Conservation (phyloP, 1,284 basidiomycete genomes). For the Boletellus sp. region DNA sequence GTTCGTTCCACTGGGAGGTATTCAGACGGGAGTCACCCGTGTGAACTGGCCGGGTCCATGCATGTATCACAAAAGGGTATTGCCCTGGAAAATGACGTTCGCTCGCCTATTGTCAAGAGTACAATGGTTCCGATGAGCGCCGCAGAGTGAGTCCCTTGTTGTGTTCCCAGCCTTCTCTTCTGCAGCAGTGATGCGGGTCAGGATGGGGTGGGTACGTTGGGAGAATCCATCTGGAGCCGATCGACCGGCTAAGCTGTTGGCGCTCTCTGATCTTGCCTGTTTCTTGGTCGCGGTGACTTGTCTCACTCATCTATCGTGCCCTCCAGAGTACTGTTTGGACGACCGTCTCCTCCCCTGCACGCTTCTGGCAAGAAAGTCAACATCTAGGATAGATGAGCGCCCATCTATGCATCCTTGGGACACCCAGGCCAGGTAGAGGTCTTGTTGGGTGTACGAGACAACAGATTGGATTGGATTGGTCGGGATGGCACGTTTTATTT, state of each 20-base stretch:
- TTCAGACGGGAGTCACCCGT: constrained; percentile 1
- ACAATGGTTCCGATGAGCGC: constrained; percentile 19
- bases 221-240: constrained; percentile 8
- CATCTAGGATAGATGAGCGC: constrained; percentile 4
- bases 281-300: constrained; percentile 15
- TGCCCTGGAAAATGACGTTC: constrained; percentile 22
- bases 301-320: constrained; percentile 19
- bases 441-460: constrained; percentile 5
- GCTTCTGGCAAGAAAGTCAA: constrained; percentile 3
- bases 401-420: background rate
- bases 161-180: background rate
- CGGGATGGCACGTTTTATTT: background rate
- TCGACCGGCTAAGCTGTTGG: constrained; percentile 3
- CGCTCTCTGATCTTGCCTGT: constrained; percentile 16
- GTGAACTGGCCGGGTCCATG: constrained; percentile 9
- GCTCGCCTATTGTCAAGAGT: constrained; percentile 27
- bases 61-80: constrained; percentile 16
- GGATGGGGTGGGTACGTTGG: constrained; percentile 13
- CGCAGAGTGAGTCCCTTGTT: constrained; percentile 21
- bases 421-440: background rate
- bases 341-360: constrained; percentile 25
- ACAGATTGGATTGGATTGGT: background rate
- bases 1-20: background rate
- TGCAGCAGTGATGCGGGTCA: constrained; percentile 7
- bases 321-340: constrained; percentile 26